Conservation (phyloP, 2,329 filamentous ascomycete genomes). For the Plenodomus biglobosus region DNA sequence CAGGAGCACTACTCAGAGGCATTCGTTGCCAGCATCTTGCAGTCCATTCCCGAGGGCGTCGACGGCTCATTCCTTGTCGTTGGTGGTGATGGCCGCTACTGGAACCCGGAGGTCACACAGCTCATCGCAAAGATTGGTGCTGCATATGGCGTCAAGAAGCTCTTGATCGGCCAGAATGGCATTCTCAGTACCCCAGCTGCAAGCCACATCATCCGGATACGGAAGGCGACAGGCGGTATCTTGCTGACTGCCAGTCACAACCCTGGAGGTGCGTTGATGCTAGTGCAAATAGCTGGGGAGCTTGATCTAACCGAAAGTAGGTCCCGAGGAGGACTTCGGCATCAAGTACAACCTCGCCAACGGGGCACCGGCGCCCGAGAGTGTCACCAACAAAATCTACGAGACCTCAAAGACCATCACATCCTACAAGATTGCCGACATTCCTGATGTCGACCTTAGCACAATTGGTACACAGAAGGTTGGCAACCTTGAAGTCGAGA, state of each 20-base stretch:
- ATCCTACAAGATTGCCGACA: slow-evolving; percentile 87
- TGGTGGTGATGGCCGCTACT: slow-evolving; percentile 94
- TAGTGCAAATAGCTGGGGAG: neutral
- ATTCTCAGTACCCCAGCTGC: slow-evolving; percentile 96
- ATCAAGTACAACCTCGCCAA: slow-evolving; percentile 99
- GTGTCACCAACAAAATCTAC: slow-evolving; percentile 97
- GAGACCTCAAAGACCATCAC: slow-evolving; percentile 85
- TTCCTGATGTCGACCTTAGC: slow-evolving; percentile 81
- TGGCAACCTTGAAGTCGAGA: slow-evolving; percentile 86
- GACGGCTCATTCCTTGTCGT: slow-evolving; percentile 91
- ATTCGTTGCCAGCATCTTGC: slow-evolving; percentile 89
- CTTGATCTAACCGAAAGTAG: slow-evolving; percentile 49
- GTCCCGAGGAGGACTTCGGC: slow-evolving; percentile 91
- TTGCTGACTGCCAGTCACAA: slow-evolving; percentile 97
- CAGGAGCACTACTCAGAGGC: slow-evolving; percentile 93
- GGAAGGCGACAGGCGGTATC: slow-evolving; percentile 94
- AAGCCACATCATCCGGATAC: slow-evolving; percentile 92
- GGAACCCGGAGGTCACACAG: slow-evolving; percentile 95
- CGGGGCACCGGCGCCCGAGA: slow-evolving; percentile 91
- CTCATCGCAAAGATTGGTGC: slow-evolving; percentile 96
- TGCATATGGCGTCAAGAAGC: slow-evolving; percentile 98
- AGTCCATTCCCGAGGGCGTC: slow-evolving; percentile 93
- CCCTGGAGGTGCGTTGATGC: slow-evolving; percentile 78
- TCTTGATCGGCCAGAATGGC: slow-evolving; percentile 91
- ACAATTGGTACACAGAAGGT: slow-evolving; percentile 83